These are phyloP conservation scores for Rhizoclosmatium sp. DNA, from an alignment of 192 early-diverging fungal species.

Conservation along the genomic window DNA sequence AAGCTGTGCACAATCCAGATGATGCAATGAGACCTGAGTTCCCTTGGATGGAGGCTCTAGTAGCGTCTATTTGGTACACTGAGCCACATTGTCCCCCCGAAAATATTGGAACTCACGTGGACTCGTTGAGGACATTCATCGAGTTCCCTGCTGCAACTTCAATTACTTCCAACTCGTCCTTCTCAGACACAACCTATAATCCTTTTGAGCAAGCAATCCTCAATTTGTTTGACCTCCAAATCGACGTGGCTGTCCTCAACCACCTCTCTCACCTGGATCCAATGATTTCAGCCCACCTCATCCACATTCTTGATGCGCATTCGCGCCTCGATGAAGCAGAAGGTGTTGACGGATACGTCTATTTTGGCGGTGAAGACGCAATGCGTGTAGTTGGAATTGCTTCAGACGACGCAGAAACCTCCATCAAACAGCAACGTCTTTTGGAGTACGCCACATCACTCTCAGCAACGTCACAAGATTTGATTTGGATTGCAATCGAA, in stretches of 20 bases:
- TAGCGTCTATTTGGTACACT: conserved; percentile 3
- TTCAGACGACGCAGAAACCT: not conserved
- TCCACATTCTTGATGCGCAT: not conserved
- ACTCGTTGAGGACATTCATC: not conserved
- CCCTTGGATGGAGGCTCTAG: conserved; percentile 14
- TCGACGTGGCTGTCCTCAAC: conserved; percentile 13
- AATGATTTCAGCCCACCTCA: not conserved
- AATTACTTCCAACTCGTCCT: no score
- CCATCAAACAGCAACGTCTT: not conserved
- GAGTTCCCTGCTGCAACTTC: not conserved
- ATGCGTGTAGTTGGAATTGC: not conserved
- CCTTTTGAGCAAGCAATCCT: not conserved
- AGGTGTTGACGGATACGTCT: not conserved
- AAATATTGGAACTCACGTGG: not conserved
- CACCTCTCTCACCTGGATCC: not conserved
- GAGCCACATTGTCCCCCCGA: not conserved
- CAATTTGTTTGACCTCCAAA: conserved; percentile 1
- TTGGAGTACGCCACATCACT: not conserved
- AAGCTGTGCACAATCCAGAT: not conserved
- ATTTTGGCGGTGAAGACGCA: conserved; percentile 15
- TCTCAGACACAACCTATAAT: not conserved
- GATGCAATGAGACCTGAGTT: not conserved
- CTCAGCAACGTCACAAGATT: not conserved
- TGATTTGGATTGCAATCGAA: not conserved
- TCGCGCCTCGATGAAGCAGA: not conserved